A percentile compares a stretch with the other conserved stretches of the same genome.
Conservation (phyloP, 2,329 filamentous ascomycete species). For the Zasmidium angulare region DNA sequence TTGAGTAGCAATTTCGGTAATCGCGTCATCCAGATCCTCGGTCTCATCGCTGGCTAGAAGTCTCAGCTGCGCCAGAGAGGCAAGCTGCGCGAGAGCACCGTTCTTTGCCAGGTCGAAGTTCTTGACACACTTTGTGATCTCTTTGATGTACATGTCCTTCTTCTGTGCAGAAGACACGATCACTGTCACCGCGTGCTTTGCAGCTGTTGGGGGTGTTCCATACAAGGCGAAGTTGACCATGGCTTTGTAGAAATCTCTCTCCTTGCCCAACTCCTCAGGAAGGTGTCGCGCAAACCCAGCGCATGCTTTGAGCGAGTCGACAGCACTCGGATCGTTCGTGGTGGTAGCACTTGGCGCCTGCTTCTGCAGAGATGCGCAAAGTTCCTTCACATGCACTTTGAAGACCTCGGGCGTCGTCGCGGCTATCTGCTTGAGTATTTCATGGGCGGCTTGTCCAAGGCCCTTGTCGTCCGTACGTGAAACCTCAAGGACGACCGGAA, state of each 20-base stretch:
- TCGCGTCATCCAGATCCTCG: conserved; percentile 68
- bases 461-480: conserved; percentile 80
- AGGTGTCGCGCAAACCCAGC: conserved; percentile 87
- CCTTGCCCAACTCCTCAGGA: conserved; percentile 76
- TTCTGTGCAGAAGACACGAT: conserved; percentile 74
- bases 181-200: conserved; percentile 92
- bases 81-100: conserved; percentile 72
- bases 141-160: conserved; percentile 82
- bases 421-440: conserved; percentile 89
- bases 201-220: conserved; percentile 75
- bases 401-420: conserved; percentile 85
- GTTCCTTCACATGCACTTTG: conserved; percentile 85
- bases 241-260: conserved; percentile 77
- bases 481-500: conserved; percentile 84
- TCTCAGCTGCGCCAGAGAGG: conserved; percentile 71
- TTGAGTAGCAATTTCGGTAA: conserved; percentile 74
- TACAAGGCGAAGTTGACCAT: conserved; percentile 81
- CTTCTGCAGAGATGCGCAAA: conserved; percentile 81
- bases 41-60: conserved; percentile 71
- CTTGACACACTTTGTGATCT: conserved; percentile 73
- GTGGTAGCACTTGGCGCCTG: conserved; percentile 71
- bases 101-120: conserved; percentile 70
- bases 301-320: conserved; percentile 90
- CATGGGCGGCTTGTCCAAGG: conserved; percentile 76
- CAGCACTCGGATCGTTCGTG: conserved; percentile 69